Base-by-base conservation (phyloP, 2,329 filamentous ascomycete species). In the Calonectria naviculata region DNA sequence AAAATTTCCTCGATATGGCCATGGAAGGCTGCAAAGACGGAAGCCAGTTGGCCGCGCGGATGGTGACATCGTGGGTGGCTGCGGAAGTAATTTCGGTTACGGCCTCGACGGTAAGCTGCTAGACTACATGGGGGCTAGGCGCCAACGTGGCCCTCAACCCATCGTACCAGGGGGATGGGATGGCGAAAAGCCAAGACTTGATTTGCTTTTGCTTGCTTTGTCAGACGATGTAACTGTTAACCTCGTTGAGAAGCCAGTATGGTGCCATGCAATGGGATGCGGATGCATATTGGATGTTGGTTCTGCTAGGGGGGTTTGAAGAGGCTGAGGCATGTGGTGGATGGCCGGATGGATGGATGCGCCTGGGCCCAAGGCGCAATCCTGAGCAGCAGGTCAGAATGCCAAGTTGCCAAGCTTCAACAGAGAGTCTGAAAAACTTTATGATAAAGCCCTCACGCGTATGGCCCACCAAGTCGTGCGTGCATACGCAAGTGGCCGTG, bases 1-100 rank as follows among this genome's bases (percentile, higher is more conserved):
- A 63, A 70, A 63, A 62, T 70, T 66, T 70, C 54, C 62, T 70
- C 36, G 58, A 67, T 62, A 46, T 63, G 68, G 56, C 63, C 54
- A 66, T 26, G 38, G 44, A 56, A 67, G 68, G 42, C 42, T 61
- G 38, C 54, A 54, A 58, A 42, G 54, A 29, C 9, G 62, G 46
- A 56, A 46, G 56, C 56, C 24, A 56, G 66, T 71, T 77, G 73
- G 74, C 74, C 74, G 74, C 73, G 71, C 63, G 68, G 73, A 74
- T 58, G 61, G 60, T 28, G 60, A 61, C 28, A 19, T 58, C 62
- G 70, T 70, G 54, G 74, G 42, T 81, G 77, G 80, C 76, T 72
- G 76, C 80, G 78, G 80, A 74, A 76, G 80, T 76, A 82, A 83
- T 82, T 79, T 83, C 81, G 80, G 77, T 80, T 82, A 70, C 63